Evolutionary conservation across 1,284 basidiomycete genomes (phyloP).

Genomic region (Peniophora sp.): DNA sequence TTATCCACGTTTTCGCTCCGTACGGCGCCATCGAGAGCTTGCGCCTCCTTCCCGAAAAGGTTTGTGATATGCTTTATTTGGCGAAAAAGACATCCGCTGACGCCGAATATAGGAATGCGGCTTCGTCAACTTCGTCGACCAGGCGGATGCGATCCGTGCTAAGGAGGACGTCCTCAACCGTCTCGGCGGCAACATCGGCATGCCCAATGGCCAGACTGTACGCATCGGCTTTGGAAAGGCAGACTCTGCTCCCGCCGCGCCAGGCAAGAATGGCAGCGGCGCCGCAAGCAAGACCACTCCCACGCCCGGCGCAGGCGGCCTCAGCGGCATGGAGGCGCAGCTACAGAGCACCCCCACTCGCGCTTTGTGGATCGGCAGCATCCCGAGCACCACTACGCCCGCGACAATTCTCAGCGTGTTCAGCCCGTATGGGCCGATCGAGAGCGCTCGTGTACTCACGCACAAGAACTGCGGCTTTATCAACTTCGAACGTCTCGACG

Average conservation of each 20-base stretch:
- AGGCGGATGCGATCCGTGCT: slow-evolving; percentile 88
- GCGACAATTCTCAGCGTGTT: slow-evolving; percentile 90
- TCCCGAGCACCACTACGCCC: slow-evolving; percentile 88
- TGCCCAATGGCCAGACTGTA: slow-evolving; percentile 89
- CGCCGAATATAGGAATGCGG: slow-evolving; percentile 74
- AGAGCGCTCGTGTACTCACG: slow-evolving; percentile 90
- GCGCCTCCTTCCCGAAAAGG: slow-evolving; percentile 92
- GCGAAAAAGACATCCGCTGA: slow-evolving; percentile 7
- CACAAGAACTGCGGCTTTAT: slow-evolving; percentile 98
- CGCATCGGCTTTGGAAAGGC: slow-evolving; percentile 98
- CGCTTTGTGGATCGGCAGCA: slow-evolving; percentile 94
- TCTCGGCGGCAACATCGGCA: slow-evolving; percentile 87
- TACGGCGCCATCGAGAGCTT: slow-evolving; percentile 97
- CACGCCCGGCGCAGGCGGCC: slow-evolving; percentile 29
- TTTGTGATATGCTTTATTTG: slow-evolving; percentile 24
- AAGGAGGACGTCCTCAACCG: slow-evolving; percentile 96
- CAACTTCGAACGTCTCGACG: slow-evolving; percentile 96
- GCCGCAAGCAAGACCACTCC: slow-evolving; percentile 28
- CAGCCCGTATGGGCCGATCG: slow-evolving; percentile 94
- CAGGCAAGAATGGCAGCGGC: slow-evolving; percentile 45
- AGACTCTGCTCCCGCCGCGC: slow-evolving; percentile 85
- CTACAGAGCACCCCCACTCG: slow-evolving; percentile 83
- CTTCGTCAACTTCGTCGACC: slow-evolving; percentile 97
- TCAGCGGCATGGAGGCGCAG: slow-evolving; percentile 71
- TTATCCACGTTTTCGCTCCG: slow-evolving; percentile 90